phyloP scores from a whole-genome alignment of 768 basidiomycete species.

The Phylloporus rhodoxanthus region DNA sequence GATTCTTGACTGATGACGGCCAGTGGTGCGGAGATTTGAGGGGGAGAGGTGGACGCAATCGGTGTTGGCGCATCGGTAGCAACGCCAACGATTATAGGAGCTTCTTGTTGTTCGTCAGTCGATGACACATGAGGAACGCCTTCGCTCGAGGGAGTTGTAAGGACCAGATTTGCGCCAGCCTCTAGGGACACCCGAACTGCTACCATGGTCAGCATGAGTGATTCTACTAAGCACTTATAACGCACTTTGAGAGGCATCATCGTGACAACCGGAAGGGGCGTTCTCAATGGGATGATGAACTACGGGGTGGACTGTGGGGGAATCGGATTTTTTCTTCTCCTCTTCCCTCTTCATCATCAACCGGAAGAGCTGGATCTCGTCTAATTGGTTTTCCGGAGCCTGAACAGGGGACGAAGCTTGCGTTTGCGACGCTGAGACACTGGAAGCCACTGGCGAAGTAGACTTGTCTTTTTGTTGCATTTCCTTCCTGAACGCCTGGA shows the following conservation, averaged over 20 bases:
- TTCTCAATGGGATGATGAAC: constrained; percentile 10
- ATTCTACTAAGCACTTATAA: background rate
- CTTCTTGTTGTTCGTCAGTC: constrained; percentile 11
- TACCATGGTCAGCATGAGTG: constrained; percentile 9
- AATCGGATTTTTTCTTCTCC: constrained; percentile 37
- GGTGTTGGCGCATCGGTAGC: constrained; percentile 2
- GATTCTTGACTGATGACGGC: constrained; percentile 12
- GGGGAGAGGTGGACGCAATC: constrained; percentile 12
- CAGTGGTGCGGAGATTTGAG: constrained; percentile 5
- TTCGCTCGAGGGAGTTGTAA: constrained; percentile 3
- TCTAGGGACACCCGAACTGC: constrained; percentile 11
- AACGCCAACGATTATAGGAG: background rate
- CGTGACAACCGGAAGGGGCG: constrained; percentile 4
- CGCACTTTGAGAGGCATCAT: constrained; percentile 19
- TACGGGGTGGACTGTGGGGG: constrained; percentile 1
- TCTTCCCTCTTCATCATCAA: constrained; percentile 79
- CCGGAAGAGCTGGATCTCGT: constrained; percentile 82
- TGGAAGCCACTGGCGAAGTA: constrained; percentile 11
- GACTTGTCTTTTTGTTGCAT: constrained; percentile 73
- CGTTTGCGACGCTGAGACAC: constrained; percentile 13
- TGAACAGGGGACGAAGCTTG: constrained; percentile 16
- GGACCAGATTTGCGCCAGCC: constrained; percentile 2
- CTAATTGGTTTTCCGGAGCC: constrained; percentile 41
- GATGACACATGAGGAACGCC: constrained; percentile 13
- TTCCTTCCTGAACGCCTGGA: constrained; percentile 84